Evolutionary conservation across 108 stramenopile species (phyloP), one percentile per base, ranked within the genome.

Genomic region (Nitzschia putrida): DNA sequence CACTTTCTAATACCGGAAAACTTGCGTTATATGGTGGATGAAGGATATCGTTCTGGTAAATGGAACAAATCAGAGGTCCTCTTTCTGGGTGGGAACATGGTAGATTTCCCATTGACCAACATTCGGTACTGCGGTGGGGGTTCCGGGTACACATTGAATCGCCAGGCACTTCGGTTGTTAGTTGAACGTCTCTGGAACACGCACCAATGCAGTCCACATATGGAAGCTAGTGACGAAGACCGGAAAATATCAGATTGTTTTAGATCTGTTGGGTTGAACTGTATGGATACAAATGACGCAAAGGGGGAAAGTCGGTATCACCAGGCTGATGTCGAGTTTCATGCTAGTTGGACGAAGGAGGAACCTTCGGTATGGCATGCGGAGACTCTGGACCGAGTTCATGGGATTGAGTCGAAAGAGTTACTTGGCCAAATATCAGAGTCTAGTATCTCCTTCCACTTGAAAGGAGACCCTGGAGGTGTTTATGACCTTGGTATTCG

Each of bases 1-100:
- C 57, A 88, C 42, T 96, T 82, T 53, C 59, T 92, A 20, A 76
- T 94, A 53, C 71, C 86, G 4, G 91, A 96, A 44, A 96, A 96
- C 71, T 61, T 96, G 54, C 40, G 86, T 45, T 37, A 5, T 5
- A 59, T 59, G 61, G 61, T 24, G 8, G 21, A 20, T 1, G 25
- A 21, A 24, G 61, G 45, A 20, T 45, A 20, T 4, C 21, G 45
- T 6, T 45, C 43, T 12, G 61, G 61, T 13, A 18, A 18, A 16
- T 64, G 61, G 61, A 64, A 64, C 25, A 4, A 24, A 2, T 49
- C 53, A 9, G 53, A 53, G 7, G 83, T 83, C 8, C 61, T 86
- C 24, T 95, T 90, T 54, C 65, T 93, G 9, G 94, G 94, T 0
- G 72, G 94, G 41, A 49, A 84, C 11, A 90, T 93, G 59, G 64